phyloP scores from a whole-genome alignment of 805 yeast species.

The Scheffersomyces lignosus region DNA sequence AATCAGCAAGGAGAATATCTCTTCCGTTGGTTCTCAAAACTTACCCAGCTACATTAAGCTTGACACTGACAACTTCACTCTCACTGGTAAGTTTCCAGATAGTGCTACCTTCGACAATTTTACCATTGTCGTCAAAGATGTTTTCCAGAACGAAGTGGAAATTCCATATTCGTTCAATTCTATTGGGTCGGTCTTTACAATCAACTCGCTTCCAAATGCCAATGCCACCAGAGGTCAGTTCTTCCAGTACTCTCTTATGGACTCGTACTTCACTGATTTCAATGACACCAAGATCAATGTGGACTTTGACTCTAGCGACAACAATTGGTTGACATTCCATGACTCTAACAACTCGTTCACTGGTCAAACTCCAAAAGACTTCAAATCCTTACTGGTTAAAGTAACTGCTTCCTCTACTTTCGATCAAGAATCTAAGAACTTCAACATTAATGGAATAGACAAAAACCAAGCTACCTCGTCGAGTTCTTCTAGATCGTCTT shows the following conservation, averaged over 20 bases:
- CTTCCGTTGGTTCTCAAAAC: conserved; percentile 47
- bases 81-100: conserved; percentile 60
- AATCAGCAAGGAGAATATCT: conserved; percentile 53
- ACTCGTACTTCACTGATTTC: conserved; percentile 57
- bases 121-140: conserved; percentile 58
- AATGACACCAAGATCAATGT: conserved; percentile 50
- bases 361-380: conserved; percentile 57
- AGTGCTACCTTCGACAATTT: conserved; percentile 44
- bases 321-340: conserved; percentile 68
- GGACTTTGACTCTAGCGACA: conserved; percentile 31
- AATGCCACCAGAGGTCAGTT: conserved; percentile 68
- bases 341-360: conserved; percentile 58
- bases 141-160: conserved; percentile 58
- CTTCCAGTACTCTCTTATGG: conserved; percentile 56
- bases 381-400: conserved; percentile 21
- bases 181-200: conserved; percentile 56
- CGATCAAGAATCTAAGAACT: conserved; percentile 35
- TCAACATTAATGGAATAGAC: conserved; percentile 54
- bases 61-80: conserved; percentile 33
- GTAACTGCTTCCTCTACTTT: conserved; percentile 30
- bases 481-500: conserved; percentile 22
- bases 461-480: conserved; percentile 22
- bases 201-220: conserved; percentile 50
- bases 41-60: conserved; percentile 65
- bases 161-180: conserved; percentile 59